phyloP scores from a whole-genome alignment of 2,329 filamentous ascomycete genomes.

The Pseudogymnoascus sp. region DNA sequence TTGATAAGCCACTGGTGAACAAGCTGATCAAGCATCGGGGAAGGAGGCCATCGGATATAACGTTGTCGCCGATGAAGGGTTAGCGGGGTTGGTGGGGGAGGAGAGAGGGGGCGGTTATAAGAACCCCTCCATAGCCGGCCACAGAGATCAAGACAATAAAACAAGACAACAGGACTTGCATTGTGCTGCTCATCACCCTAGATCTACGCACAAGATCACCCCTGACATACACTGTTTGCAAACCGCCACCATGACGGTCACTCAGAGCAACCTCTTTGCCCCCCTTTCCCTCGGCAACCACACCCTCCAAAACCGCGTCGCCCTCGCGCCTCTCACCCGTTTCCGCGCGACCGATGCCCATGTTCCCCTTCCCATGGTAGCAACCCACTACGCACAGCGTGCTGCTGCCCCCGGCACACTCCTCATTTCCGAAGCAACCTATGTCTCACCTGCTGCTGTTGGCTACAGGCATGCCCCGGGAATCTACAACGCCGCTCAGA shows the following conservation, averaged over 20 bases:
- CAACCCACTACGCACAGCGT: conserved; percentile 45
- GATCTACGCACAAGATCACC: background rate
- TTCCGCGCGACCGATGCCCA: conserved; percentile 37
- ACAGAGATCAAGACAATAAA: background rate
- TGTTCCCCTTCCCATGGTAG: conserved; percentile 34
- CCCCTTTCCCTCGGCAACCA: conserved; percentile 34
- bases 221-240: background rate
- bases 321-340: conserved; percentile 49
- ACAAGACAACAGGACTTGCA: background rate
- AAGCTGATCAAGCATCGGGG: background rate
- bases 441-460: conserved; percentile 38
- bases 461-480: conserved; percentile 45
- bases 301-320: conserved; percentile 36
- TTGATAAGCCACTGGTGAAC: background rate
- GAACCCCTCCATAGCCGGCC: background rate
- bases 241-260: conserved; percentile 3
- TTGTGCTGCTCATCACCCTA: background rate
- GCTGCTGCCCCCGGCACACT: conserved; percentile 41
- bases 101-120: background rate
- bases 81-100: background rate
- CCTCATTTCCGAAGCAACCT: conserved; percentile 47
- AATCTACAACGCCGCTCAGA: conserved; percentile 44
- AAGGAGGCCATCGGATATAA: background rate
- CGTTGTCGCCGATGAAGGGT: background rate
- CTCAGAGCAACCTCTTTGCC: conserved; percentile 29